Evolutionary conservation across 352 stramenopile genomes (phyloP).

Genomic region (Phytophthora idaei): DNA sequence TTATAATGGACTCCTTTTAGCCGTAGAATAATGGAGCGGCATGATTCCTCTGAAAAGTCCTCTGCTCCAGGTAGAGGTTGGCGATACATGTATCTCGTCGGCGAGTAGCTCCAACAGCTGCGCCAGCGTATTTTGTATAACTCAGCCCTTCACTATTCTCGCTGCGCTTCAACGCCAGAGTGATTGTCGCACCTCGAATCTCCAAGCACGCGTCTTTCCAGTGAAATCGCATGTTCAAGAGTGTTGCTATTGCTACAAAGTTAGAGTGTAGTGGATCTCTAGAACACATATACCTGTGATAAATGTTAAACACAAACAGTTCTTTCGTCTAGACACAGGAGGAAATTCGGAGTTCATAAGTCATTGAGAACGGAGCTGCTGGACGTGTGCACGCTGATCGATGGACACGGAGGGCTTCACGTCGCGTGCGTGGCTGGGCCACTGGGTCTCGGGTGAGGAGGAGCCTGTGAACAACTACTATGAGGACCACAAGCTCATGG

Average conservation of each 20-base stretch:
- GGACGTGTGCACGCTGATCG: background rate
- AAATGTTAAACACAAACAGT: background rate
- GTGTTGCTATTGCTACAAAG: background rate
- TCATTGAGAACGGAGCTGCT: background rate
- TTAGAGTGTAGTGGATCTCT: background rate
- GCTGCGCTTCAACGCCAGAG: background rate
- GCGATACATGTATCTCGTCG: too few species aligned
- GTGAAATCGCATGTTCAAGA: background rate
- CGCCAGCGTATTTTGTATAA: background rate
- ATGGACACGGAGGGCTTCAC: constrained; percentile 51
- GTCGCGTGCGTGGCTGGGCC: constrained; percentile 59
- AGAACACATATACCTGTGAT: background rate
- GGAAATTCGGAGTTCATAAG: constrained; percentile 1
- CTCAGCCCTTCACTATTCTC: background rate
- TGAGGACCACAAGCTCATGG: constrained; percentile 87
- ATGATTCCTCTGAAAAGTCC: too few species aligned
- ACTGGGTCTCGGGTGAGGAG: constrained; percentile 61
- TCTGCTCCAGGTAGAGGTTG: too few species aligned
- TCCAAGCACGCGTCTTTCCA: background rate
- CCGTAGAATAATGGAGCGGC: too few species aligned
- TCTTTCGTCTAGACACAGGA: background rate
- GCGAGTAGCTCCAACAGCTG: background rate
- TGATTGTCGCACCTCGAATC: background rate
- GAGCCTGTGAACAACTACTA: constrained; percentile 81
- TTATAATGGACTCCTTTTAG: too few species aligned